Conservation (phyloP, 805 yeast genomes). For the Metschnikowia hibisci region DNA sequence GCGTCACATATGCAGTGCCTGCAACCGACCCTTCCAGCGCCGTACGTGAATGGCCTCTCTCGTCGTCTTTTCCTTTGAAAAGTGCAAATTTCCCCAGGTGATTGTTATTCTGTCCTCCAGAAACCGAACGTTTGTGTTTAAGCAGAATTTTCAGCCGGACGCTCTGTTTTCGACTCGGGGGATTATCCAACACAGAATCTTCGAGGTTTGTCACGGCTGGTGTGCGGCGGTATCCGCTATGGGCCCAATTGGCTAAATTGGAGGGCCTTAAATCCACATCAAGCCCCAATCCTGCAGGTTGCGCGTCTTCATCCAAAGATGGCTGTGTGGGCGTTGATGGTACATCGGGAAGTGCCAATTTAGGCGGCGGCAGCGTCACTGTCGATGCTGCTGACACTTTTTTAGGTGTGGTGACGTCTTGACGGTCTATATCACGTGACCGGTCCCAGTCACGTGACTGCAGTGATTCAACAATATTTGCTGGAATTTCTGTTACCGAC, state of each 20-base stretch:
- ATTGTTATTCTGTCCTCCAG: constrained; percentile 32
- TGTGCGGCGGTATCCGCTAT: constrained; percentile 18
- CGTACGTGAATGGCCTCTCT: constrained; percentile 35
- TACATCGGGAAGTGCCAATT: constrained; percentile 26
- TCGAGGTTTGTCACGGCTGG: constrained; percentile 34
- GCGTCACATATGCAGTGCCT: constrained; percentile 36
- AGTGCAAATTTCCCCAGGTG: constrained; percentile 29
- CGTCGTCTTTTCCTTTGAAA: constrained; percentile 28
- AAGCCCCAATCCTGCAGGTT: constrained; percentile 1
- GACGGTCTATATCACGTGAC: not conserved
- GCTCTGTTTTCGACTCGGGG: constrained; percentile 28
- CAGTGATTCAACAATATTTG: not conserved
- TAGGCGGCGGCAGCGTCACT: constrained; percentile 39
- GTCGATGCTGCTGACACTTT: constrained; percentile 3
- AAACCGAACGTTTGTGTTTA: constrained; percentile 39
- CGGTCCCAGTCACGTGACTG: not conserved
- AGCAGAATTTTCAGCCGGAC: constrained; percentile 31
- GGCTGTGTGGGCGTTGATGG: constrained; percentile 25
- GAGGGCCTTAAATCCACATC: not conserved
- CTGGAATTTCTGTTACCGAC: constrained; percentile 5
- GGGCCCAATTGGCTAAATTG: constrained; percentile 23
- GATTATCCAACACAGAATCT: constrained; percentile 14
- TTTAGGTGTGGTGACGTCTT: constrained; percentile 17
- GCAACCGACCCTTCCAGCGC: constrained; percentile 37
- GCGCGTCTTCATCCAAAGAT: not conserved